phyloP scores from a whole-genome alignment of 106 monocot species.

The Dactylorhiza incarnata region DNA sequence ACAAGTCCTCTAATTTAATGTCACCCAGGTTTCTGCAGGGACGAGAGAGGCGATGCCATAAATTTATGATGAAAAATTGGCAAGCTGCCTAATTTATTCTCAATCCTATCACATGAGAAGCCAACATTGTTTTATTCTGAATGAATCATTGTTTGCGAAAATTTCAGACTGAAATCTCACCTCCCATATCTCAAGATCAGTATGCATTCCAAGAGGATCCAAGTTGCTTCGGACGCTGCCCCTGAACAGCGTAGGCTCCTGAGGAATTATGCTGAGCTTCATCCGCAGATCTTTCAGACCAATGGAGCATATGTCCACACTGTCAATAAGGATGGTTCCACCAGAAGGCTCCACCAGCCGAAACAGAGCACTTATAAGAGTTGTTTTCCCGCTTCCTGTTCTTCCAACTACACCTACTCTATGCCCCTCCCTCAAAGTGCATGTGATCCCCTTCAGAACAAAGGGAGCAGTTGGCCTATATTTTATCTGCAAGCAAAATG shows the following conservation, averaged over 20 bases:
- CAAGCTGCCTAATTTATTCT: background rate
- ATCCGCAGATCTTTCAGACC: constrained; percentile 51
- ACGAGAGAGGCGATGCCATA: too few species aligned
- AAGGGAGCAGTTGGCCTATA: constrained; percentile 36
- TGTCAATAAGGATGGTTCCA: constrained; percentile 49
- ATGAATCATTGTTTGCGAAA: background rate
- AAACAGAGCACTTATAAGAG: constrained; percentile 57
- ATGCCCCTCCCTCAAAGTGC: constrained; percentile 37
- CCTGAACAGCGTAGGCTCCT: constrained; percentile 65
- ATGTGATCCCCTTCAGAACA: constrained; percentile 57
- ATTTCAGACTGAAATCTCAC: constrained; percentile 14
- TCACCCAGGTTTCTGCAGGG: background rate
- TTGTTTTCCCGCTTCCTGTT: constrained; percentile 66
- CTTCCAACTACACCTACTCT: constrained; percentile 62
- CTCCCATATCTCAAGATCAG: constrained; percentile 65
- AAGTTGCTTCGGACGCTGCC: constrained; percentile 56
- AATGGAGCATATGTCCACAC: constrained; percentile 41
- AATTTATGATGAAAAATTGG: background rate
- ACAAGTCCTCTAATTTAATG: too few species aligned
- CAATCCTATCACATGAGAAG: background rate
- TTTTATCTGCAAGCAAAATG: constrained; percentile 22
- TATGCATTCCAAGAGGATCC: constrained; percentile 48
- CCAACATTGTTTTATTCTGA: background rate
- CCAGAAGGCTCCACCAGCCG: constrained; percentile 43
- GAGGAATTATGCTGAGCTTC: constrained; percentile 73